A percentile compares a stretch with the other conserved stretches of the same genome.
Evolutionary conservation across 352 stramenopile genomes (phyloP).

Genomic region (Peronosclerospora sorghi): DNA sequence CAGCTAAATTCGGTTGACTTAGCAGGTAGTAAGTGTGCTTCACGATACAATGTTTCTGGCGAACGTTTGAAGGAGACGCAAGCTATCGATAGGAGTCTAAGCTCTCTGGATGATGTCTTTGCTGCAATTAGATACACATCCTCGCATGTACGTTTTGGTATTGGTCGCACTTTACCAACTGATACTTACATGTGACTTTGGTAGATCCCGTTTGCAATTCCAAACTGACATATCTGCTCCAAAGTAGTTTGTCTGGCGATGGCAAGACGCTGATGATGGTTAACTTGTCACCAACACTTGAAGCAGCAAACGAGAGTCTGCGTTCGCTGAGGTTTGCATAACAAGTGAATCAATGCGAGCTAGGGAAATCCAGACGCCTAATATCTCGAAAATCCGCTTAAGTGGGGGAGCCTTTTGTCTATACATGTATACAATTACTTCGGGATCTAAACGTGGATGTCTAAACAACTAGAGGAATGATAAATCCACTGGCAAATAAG

Average conservation of each 20-base stretch:
- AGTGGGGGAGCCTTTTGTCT: no score
- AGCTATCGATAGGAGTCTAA: conserved; percentile 99
- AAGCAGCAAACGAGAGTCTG: conserved; percentile 92
- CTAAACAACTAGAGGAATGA: no score
- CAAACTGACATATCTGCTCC: conserved; percentile 97
- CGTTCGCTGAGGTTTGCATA: conserved; percentile 96
- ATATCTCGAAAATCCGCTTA: no score
- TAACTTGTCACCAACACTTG: conserved; percentile 92
- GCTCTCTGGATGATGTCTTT: conserved; percentile 97
- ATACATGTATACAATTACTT: no score
- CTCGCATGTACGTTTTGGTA: conserved; percentile 67
- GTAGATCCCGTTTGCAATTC: conserved; percentile 96
- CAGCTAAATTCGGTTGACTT: conserved; percentile 75
- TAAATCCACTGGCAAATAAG: no score
- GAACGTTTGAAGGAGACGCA: conserved; percentile 94
- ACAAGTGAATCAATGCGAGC: conserved; percentile 94
- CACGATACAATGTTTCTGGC: conserved; percentile 78
- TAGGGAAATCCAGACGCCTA: conserved; percentile 93
- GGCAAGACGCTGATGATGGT: conserved; percentile 99
- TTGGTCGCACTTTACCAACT: background rate
- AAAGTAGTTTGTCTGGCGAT: conserved; percentile 95
- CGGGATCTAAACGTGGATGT: no score
- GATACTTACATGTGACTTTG: background rate
- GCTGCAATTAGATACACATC: conserved; percentile 92
- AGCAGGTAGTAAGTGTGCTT: conserved; percentile 69